A percentile compares a stretch with the other conserved stretches of the same genome.
Conservation (phyloP, 768 basidiomycete species). For the Galerina sulciceps region DNA sequence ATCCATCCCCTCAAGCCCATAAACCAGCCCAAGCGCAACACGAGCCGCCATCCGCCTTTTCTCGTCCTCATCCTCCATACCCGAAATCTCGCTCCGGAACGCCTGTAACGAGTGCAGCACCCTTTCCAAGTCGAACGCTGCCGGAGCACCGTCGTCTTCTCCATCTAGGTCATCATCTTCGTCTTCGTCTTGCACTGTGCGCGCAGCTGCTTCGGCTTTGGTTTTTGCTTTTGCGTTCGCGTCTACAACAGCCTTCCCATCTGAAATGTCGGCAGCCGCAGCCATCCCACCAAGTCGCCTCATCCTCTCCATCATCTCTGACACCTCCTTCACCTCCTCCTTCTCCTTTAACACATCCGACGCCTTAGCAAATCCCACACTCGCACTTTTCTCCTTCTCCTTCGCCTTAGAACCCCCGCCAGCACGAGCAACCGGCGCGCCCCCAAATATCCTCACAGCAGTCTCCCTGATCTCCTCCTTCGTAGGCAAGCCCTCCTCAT, state of each 20-base stretch:
- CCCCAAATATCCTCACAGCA: slow-evolving; percentile 55
- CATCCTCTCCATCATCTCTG: background rate
- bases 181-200: background rate
- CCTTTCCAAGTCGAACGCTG: slow-evolving; percentile 61
- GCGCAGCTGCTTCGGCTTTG: background rate
- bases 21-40: slow-evolving; percentile 74
- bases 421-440: background rate
- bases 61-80: slow-evolving; percentile 65
- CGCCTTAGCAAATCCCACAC: background rate
- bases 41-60: slow-evolving; percentile 69
- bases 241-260: background rate
- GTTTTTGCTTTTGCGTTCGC: too few relatives aligned
- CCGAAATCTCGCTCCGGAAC: slow-evolving; percentile 76
- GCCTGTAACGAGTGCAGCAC: slow-evolving; percentile 66
- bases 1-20: slow-evolving; percentile 52
- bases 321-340: background rate
- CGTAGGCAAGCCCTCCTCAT: slow-evolving; percentile 46
- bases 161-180: background rate
- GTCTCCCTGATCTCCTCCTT: slow-evolving; percentile 52
- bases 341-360: slow-evolving; percentile 3
- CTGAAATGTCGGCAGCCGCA: background rate
- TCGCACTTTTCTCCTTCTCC: background rate
- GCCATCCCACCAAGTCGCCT: background rate
- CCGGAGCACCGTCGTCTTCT: background rate
- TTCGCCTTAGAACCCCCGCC: background rate